Evolutionary conservation across 1,284 basidiomycete genomes (phyloP).

Genomic region (Trametes polyzona): DNA sequence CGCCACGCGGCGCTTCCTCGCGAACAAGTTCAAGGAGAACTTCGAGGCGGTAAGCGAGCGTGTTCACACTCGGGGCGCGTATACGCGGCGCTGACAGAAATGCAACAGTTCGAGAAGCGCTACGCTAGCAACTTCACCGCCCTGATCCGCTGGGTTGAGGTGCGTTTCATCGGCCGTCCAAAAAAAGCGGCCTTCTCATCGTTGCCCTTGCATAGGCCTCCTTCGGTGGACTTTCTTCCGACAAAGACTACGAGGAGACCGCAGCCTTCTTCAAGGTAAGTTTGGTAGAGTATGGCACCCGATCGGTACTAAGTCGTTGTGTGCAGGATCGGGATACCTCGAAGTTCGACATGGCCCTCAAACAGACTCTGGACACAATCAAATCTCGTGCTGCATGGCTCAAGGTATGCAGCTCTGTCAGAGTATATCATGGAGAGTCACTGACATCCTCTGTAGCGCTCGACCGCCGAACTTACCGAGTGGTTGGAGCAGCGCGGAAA

Average conservation of each 20-base stretch:
- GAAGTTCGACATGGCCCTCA: slow-evolving; percentile 64
- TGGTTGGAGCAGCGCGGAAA: slow-evolving; percentile 59
- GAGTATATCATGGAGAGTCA: not conserved
- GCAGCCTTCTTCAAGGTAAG: slow-evolving; percentile 71
- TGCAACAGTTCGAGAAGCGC: slow-evolving; percentile 63
- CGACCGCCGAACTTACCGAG: slow-evolving; percentile 55
- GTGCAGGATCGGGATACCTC: slow-evolving; percentile 63
- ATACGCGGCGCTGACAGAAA: not conserved
- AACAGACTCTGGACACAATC: slow-evolving; percentile 72
- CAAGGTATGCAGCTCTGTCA: slow-evolving; percentile 44
- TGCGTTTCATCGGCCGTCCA: not conserved
- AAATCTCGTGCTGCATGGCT: slow-evolving; percentile 61
- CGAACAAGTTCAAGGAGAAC: slow-evolving; percentile 57
- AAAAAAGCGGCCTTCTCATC: too few relatives aligned
- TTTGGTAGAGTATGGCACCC: not conserved
- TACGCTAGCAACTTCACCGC: slow-evolving; percentile 71
- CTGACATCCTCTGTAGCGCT: slow-evolving; percentile 44
- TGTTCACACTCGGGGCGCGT: not conserved
- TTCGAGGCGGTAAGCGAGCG: slow-evolving; percentile 55
- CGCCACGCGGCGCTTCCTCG: slow-evolving; percentile 45
- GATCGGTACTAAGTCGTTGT: slow-evolving; percentile 4
- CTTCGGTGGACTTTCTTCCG: slow-evolving; percentile 65
- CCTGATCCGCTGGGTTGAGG: slow-evolving; percentile 24
- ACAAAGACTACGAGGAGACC: slow-evolving; percentile 70
- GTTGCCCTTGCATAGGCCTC: slow-evolving; percentile 45